Percentiles rank a stretch among this genome's conserved stretches.
These are phyloP conservation scores for Sporisorium exsertum DNA, from an alignment of 1,284 basidiomycete species.

Conservation along the genomic window DNA sequence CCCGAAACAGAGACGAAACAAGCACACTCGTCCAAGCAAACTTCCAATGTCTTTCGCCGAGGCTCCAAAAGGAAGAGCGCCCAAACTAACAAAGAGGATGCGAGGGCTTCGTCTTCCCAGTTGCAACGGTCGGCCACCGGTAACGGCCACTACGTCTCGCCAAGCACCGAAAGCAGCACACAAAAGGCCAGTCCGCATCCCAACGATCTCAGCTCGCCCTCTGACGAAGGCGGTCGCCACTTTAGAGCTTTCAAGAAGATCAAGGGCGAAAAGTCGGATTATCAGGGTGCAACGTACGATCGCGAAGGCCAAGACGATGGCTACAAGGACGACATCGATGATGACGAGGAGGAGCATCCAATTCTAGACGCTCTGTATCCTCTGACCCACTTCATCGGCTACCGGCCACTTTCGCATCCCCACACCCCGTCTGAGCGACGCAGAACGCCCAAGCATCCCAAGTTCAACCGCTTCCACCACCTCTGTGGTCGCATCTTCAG, in stretches of 20 bases:
- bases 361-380: conserved; percentile 34
- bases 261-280: conserved; percentile 11
- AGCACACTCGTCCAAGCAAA: not conserved
- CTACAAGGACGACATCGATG: conserved; percentile 5
- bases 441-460: conserved; percentile 3
- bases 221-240: conserved; percentile 12
- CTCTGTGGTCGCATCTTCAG: conserved; percentile 31
- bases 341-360: conserved; percentile 22
- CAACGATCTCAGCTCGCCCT: conserved; percentile 21
- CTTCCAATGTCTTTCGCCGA: conserved; percentile 14
- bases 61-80: conserved; percentile 12
- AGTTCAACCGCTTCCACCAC: conserved; percentile 45
- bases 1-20: conserved; percentile 22
- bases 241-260: conserved; percentile 12
- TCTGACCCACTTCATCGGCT: conserved; percentile 44
- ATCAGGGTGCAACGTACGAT: not conserved
- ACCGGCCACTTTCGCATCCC: conserved; percentile 39
- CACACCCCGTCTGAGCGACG: conserved; percentile 33
- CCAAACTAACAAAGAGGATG: not conserved
- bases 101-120: not conserved
- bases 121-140: not conserved
- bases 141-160: conserved; percentile 4
- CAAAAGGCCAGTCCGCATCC: conserved; percentile 22
- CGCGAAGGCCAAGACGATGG: not conserved
- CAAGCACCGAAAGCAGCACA: conserved; percentile 23